Percentiles rank a stretch among this genome's conserved stretches.
These are phyloP conservation scores for Hymenochaete sp. DNA, from an alignment of 1,284 basidiomycete genomes.

Conservation along the genomic window DNA sequence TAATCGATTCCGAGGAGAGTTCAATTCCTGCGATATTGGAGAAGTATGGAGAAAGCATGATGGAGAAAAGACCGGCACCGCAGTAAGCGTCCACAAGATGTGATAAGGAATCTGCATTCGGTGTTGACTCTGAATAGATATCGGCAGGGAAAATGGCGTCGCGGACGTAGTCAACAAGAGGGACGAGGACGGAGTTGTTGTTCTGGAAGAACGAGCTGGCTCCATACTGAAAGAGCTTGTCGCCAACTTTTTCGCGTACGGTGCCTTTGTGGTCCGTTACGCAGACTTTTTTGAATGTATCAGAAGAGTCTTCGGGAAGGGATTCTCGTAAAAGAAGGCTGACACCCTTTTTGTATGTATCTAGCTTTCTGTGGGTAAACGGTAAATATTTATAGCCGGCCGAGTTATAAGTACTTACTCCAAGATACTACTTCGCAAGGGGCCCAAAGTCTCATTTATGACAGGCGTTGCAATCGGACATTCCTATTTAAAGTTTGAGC, in stretches of 20 bases:
- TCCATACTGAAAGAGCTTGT: constrained; percentile 78
- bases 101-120: constrained; percentile 37
- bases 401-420: constrained; percentile 39
- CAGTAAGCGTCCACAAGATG: constrained; percentile 92
- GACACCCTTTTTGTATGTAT: constrained; percentile 81
- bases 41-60: constrained; percentile 79
- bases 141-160: constrained; percentile 54
- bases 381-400: neutral
- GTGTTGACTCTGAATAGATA: neutral
- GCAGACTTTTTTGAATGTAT: constrained; percentile 57
- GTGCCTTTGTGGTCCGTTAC: constrained; percentile 77
- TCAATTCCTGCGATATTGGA: constrained; percentile 84
- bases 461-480: constrained; percentile 87
- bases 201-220: constrained; percentile 96
- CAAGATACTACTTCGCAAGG: constrained; percentile 59
- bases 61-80: constrained; percentile 86
- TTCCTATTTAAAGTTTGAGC: constrained; percentile 44
- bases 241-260: constrained; percentile 81
- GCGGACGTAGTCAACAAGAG: constrained; percentile 76
- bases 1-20: constrained; percentile 70
- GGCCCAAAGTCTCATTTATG: constrained; percentile 63
- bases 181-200: constrained; percentile 87
- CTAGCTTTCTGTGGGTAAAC: constrained; percentile 54
- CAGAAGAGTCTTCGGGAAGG: constrained; percentile 31
- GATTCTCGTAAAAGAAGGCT: constrained; percentile 91